Evolutionary conservation across 495 filamentous ascomycete species (phyloP), one percentile per base, ranked within the genome.

Genomic region (Barbatosphaeria neglecta): DNA sequence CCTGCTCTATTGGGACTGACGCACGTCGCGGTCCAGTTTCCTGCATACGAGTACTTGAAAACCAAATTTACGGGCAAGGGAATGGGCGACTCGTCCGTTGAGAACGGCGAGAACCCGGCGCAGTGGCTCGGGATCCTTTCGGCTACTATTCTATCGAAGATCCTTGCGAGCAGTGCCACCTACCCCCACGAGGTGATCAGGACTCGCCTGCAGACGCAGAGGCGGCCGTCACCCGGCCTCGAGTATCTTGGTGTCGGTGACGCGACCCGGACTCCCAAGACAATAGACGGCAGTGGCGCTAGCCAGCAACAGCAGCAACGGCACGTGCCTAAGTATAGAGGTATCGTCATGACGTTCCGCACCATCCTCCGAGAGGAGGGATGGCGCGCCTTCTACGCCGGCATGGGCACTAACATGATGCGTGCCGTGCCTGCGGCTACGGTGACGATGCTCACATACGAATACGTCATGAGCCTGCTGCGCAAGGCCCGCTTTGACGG

Each of bases 1-100:
- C 93, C 92, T 3, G 93, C 92, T 3, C 73, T 99, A 16, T 74
- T 99, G 16, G 92, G 92, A 9, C 73, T 99, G 42, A 86, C 87
- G 3, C 92, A 99, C 60, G 92, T 99, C 35, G 93, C 93, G 16
- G 89, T 99, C 22, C 92, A 99, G 65, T 99, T 99, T 55, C 92
- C 92, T 0, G 75, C 92, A 6, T 97, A 97, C 63, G 92, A 99
- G 60, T 90, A 80, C 57, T 75, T 99, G 57, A 95, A 95, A 64
- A 81, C 79, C 60, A 81, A 80, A 50, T 90, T 99, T 54, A 95
- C 90, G 1, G 90, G 90, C 15, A 74, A 86, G 25, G 76, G 81
- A 19, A 89, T 93, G 72, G 90, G 93, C 22, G 77, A 81, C 20
- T 63, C 65, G 8, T 74, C 75, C 33, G 55, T 54, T 42, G 55